Evolutionary conservation across 2,329 filamentous ascomycete species (phyloP), one percentile per base, ranked within the genome.

Genomic region (Myriosclerotinia duriaeana): DNA sequence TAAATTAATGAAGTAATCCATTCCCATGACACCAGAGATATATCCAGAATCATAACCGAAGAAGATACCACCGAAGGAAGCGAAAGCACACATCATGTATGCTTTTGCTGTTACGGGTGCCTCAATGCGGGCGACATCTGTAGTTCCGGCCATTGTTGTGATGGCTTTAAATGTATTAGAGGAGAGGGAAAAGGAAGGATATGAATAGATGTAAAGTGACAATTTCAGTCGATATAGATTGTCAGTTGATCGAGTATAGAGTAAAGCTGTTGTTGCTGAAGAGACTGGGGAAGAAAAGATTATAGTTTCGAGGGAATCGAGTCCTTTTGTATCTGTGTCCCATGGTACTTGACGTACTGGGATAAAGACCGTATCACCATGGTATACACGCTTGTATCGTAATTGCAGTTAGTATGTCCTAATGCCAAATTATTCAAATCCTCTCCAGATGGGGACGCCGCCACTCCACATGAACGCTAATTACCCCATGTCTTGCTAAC

Each of bases 31-130:
- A 76, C 87, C 87, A 76, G 86, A 87, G 80, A 91, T 90, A 79
- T 90, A 90, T 72, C 89, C 90, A 53, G 89, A 90, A 74, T 92
- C 90, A 78, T 90, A 93, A 60, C 90, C 90, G 78, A 77, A 77
- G 71, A 75, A 72, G 66, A 74, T 73, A 78, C 86, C 88, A 74
- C 88, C 88, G 69, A 90, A 89, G 44, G 87, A 86, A 68, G 88
- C 88, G 70, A 90, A 90, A 70, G 86, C 87, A 78, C 87, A 90
- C 75, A 90, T 84, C 61, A 89, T 69, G 77, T 90, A 90, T 66
- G 87, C 87, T 80, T 88, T 87, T 78, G 85, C 79, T 71, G 87
- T 90, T 72, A 90, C 84, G 72, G 88, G 87, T 15, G 88, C 87
- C 81, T 90, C 88, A 75, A 89, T 83, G 69, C 83, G 81, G 71